A percentile compares a stretch with the other conserved stretches of the same genome.
phyloP scores from a whole-genome alignment of 768 basidiomycete genomes.

The Leccinum uliginosum region DNA sequence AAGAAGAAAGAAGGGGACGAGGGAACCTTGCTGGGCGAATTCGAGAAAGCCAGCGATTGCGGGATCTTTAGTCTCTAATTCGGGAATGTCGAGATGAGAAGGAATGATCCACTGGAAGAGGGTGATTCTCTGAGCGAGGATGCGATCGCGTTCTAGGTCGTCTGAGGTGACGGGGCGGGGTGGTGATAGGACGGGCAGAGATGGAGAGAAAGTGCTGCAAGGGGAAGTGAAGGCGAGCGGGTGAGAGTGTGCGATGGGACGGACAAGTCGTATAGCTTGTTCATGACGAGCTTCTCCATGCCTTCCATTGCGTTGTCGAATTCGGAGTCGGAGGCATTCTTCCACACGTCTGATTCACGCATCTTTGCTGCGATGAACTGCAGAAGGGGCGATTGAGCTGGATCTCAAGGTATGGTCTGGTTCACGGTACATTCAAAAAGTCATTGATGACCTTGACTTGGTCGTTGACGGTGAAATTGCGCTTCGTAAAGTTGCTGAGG shows the following conservation, averaged over 20 bases:
- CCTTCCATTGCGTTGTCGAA: slow-evolving; percentile 98
- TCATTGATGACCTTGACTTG: slow-evolving; percentile 96
- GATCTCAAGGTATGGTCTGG: not conserved
- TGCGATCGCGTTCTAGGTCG: slow-evolving; percentile 93
- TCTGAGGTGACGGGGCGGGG: slow-evolving; percentile 83
- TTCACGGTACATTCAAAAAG: slow-evolving; percentile 63
- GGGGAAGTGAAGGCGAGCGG: slow-evolving; percentile 1
- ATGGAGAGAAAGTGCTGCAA: slow-evolving; percentile 87
- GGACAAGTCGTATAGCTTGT: slow-evolving; percentile 91
- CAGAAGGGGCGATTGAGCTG: slow-evolving; percentile 16
- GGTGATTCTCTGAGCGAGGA: slow-evolving; percentile 83
- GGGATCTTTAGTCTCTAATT: slow-evolving; percentile 52
- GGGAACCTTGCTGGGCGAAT: slow-evolving; percentile 84
- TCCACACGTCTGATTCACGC: slow-evolving; percentile 82
- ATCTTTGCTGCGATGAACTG: slow-evolving; percentile 91
- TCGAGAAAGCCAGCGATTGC: slow-evolving; percentile 68
- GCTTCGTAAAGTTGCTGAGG: slow-evolving; percentile 87
- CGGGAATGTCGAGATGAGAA: slow-evolving; percentile 86
- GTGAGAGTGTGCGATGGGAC: slow-evolving; percentile 29
- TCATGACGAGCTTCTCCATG: slow-evolving; percentile 99
- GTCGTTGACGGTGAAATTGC: slow-evolving; percentile 87
- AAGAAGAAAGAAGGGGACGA: not conserved
- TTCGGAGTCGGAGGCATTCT: slow-evolving; percentile 68
- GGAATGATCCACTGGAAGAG: slow-evolving; percentile 90
- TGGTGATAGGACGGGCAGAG: slow-evolving; percentile 59